Percentiles rank a stretch among this genome's conserved stretches.
phyloP scores from a whole-genome alignment of 1,139 yeast species.

The Suhomyces ambrosiae region DNA sequence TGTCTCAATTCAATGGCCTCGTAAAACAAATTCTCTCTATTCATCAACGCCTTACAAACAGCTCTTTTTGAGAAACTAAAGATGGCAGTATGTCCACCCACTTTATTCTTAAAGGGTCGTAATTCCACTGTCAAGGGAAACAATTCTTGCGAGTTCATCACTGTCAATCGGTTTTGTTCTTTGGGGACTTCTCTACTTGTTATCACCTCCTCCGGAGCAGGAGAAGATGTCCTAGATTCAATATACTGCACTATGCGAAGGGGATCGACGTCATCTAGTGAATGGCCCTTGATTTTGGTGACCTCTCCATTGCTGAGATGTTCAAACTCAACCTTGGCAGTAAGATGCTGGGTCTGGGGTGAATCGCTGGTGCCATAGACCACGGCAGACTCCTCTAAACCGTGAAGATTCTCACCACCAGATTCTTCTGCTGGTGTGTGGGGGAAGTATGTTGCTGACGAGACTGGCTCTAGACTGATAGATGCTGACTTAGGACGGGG shows the following conservation, averaged over 20 bases:
- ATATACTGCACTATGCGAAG: conserved; percentile 8
- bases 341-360: conserved; percentile 33
- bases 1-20: conserved; percentile 81
- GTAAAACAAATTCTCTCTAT: conserved; percentile 88
- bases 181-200: neutral
- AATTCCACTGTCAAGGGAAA: conserved; percentile 80
- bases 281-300: conserved; percentile 24
- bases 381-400: no score
- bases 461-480: conserved; percentile 48
- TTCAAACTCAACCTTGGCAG: conserved; percentile 43
- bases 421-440: conserved; percentile 44
- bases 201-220: conserved; percentile 2
- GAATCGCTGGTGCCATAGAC: no score
- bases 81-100: conserved; percentile 98
- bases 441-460: conserved; percentile 70
- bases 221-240: conserved; percentile 8
- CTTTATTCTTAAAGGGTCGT: conserved; percentile 86
- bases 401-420: neutral
- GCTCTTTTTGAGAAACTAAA: conserved; percentile 89
- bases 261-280: conserved; percentile 8
- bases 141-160: conserved; percentile 20
- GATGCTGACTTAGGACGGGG: neutral
- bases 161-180: no score
- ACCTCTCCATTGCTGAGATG: conserved; percentile 34
- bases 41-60: conserved; percentile 92